phyloP scores from a whole-genome alignment of 768 basidiomycete species.

The Sarcomyxa edulis region DNA sequence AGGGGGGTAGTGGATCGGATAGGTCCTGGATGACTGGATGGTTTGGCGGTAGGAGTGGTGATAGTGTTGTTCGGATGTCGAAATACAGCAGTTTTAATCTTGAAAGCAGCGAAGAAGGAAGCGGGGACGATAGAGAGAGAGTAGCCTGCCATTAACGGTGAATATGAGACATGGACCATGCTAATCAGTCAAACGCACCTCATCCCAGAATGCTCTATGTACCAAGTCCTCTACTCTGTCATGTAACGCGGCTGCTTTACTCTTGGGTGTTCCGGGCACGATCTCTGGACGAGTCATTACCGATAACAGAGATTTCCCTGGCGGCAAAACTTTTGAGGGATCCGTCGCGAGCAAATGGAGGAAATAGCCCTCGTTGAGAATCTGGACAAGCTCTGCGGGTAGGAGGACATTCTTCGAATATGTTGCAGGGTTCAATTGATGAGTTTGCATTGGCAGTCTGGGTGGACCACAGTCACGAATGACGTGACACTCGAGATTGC shows the following conservation, averaged over 20 bases:
- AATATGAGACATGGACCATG: background rate
- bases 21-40: slow-evolving; percentile 48
- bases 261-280: slow-evolving; percentile 15
- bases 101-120: slow-evolving; percentile 52
- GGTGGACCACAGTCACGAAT: no score
- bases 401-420: no score
- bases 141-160: slow-evolving; percentile 37
- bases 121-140: slow-evolving; percentile 48
- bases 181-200: slow-evolving; percentile 43
- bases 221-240: slow-evolving; percentile 46
- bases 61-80: slow-evolving; percentile 46
- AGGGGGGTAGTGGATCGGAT: slow-evolving; percentile 58
- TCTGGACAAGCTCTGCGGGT: slow-evolving; percentile 50
- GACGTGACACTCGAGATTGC: no score
- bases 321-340: slow-evolving; percentile 54
- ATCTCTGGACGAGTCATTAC: slow-evolving; percentile 42
- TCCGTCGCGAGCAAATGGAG: slow-evolving; percentile 66
- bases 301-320: slow-evolving; percentile 68
- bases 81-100: slow-evolving; percentile 52
- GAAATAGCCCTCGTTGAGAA: slow-evolving; percentile 57
- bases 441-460: no score
- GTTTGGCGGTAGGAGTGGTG: slow-evolving; percentile 51
- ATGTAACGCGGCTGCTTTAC: slow-evolving; percentile 16
- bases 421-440: no score
- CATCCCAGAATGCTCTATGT: slow-evolving; percentile 70